Base-by-base conservation (phyloP, 495 filamentous ascomycete genomes). In the Podospora pseudocomata region DNA sequence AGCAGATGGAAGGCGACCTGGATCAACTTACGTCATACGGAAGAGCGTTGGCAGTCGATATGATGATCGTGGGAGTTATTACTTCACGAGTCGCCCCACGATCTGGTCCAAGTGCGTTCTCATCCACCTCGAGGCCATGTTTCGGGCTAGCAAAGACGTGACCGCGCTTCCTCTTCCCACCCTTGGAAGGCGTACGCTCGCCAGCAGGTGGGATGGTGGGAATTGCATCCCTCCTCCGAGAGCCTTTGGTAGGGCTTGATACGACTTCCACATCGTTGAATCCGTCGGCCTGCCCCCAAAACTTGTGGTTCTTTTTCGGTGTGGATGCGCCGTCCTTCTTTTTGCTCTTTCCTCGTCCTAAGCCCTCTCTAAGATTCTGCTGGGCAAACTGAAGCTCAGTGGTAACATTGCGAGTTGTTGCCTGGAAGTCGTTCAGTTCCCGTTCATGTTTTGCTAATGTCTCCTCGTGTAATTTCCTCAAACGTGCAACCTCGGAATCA, bases 241-340 rank as follows among this genome's bases (percentile, higher is more conserved):
- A 75, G 3, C 70, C 68, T 66, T 82, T 82, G 66, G 75, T 80
- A 0, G 82, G 82, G 56, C 82, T 85, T 7, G 66, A 69, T 13
- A 78, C 68, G 39, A 85, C 77, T 72, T 87, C 85, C 23, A 84
- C 76, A 56, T 84, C 83, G 60, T 86, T 83, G 63, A 87, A 87
- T 0, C 85, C 85, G 68, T 87, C 85, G 15, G 80, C 75, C 27
- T 83, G 73, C 0, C 78, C 76, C 78, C 78, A 80, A 0, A 74
- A 69, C 66, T 80, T 83, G 6, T 74, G 82, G 3, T 72, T 73
- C 75, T 84, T 87, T 69, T 79, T 82, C 2, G 85, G 84, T 2
- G 85, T 86, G 0, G 74, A 70, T 0, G 78, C 69, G 3, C 70
- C 75, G 16, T 81, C 82, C 39, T 73, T 77, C 27, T 77, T 77